Percentiles rank a stretch among this genome's conserved stretches.
phyloP scores from a whole-genome alignment of 2,329 filamentous ascomycete species.

The Tolypocladium pustulatum region DNA sequence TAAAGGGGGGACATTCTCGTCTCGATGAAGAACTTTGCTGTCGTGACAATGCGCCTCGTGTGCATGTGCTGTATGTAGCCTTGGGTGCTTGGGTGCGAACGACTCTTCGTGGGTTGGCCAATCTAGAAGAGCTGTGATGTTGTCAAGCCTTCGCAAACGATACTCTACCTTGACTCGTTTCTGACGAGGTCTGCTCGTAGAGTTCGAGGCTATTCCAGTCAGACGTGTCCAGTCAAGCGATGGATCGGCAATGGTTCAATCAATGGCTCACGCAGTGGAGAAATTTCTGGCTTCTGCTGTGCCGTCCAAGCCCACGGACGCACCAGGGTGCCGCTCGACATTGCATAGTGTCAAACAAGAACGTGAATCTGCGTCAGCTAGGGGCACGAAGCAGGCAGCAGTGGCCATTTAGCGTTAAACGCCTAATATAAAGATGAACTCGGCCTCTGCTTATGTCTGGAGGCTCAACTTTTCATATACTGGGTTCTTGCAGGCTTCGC shows the following conservation, averaged over 20 bases:
- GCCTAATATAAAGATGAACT: neutral
- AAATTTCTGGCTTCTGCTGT: neutral
- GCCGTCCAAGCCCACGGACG: neutral
- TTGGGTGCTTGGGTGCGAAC: neutral
- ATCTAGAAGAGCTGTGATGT: neutral
- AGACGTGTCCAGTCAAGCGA: too few relatives aligned
- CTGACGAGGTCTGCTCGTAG: neutral
- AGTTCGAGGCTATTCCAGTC: too few relatives aligned
- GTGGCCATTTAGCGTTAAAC: neutral
- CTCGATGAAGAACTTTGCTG: neutral
- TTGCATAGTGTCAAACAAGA: neutral
- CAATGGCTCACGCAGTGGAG: neutral
- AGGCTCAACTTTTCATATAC: neutral
- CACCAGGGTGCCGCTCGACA: neutral
- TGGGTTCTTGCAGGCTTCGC: neutral
- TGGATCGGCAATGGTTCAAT: neutral
- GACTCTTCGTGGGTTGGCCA: neutral
- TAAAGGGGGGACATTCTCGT: constrained; percentile 45
- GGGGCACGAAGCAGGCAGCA: neutral
- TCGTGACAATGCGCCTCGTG: neutral
- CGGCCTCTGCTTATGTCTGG: neutral
- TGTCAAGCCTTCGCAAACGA: neutral
- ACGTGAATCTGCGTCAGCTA: neutral
- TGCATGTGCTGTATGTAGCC: too few relatives aligned
- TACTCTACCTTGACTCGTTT: neutral